A percentile compares a stretch with the other conserved stretches of the same genome.
Evolutionary conservation across 202 grass and related monocot genomes (phyloP).

Genomic region (Alloteropsis angusta): DNA sequence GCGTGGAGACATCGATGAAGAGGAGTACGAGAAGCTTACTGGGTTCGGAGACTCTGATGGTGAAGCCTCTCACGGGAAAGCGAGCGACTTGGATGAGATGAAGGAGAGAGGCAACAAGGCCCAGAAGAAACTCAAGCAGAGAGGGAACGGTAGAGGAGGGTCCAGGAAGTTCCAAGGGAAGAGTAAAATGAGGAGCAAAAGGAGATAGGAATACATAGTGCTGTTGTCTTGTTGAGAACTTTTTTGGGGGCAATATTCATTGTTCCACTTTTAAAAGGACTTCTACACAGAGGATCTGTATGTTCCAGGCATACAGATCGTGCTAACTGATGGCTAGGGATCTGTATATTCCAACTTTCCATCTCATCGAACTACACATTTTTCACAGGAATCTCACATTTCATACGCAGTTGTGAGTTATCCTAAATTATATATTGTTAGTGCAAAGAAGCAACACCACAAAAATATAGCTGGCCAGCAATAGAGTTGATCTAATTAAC

Average conservation of each 20-base stretch:
- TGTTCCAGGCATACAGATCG: too few relatives aligned
- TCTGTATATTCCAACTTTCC: background rate
- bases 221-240: background rate
- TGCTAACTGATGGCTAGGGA: too few relatives aligned
- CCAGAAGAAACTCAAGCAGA: slow-evolving; percentile 50
- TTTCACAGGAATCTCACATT: background rate
- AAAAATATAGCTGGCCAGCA: background rate
- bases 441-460: background rate
- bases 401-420: background rate
- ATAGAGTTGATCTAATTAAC: background rate
- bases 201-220: slow-evolving; percentile 17
- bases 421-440: background rate
- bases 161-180: slow-evolving; percentile 42
- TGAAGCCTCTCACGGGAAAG: slow-evolving; percentile 18
- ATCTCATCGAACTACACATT: background rate
- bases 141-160: slow-evolving; percentile 19
- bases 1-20: slow-evolving; percentile 63
- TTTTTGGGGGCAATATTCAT: background rate
- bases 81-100: background rate
- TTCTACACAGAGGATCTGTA: background rate
- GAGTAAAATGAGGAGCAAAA: slow-evolving; percentile 24
- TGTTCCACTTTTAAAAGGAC: background rate
- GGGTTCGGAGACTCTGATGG: slow-evolving; percentile 49
- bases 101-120: slow-evolving; percentile 36
- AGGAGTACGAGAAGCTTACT: slow-evolving; percentile 79